Evolutionary conservation across 129 eudicot genomes (phyloP).

Genomic region (Scalesia atractyloides): DNA sequence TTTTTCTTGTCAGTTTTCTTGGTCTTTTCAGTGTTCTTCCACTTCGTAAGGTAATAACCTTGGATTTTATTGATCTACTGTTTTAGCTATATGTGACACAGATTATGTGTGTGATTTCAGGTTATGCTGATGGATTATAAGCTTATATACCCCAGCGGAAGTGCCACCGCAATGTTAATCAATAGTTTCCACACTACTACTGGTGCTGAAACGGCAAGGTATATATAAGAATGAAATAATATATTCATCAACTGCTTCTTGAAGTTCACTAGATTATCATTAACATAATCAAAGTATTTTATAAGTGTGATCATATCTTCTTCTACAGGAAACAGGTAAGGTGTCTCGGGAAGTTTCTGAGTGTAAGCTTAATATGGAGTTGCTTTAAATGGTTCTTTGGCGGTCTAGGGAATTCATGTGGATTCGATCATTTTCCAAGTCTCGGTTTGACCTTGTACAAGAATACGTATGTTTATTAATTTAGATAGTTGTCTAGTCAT

Average conservation of each 20-base stretch:
- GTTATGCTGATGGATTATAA: constrained; percentile 55
- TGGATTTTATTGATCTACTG: background rate
- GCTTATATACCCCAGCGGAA: constrained; percentile 65
- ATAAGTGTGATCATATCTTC: background rate
- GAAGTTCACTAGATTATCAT: background rate
- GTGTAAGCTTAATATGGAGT: constrained; percentile 27
- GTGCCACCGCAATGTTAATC: constrained; percentile 63
- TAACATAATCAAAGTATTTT: background rate
- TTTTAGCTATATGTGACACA: background rate
- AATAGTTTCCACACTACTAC: constrained; percentile 62
- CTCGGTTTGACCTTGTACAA: constrained; percentile 19
- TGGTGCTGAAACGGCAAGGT: constrained; percentile 66
- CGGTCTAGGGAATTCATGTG: constrained; percentile 27
- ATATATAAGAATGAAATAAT: constrained; percentile 10
- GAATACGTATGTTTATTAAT: constrained; percentile 17
- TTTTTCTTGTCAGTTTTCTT: constrained; percentile 54
- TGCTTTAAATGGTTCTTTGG: constrained; percentile 32
- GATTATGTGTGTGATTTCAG: constrained; percentile 26
- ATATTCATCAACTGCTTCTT: background rate
- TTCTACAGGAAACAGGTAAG: constrained; percentile 5
- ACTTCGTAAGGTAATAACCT: constrained; percentile 42
- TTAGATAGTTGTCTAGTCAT: background rate
- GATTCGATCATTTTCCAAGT: constrained; percentile 26
- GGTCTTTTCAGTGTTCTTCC: constrained; percentile 62
- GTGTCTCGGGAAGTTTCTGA: constrained; percentile 25